Conservation (phyloP, 192 early-diverging fungal genomes). For the Backusella circina region DNA sequence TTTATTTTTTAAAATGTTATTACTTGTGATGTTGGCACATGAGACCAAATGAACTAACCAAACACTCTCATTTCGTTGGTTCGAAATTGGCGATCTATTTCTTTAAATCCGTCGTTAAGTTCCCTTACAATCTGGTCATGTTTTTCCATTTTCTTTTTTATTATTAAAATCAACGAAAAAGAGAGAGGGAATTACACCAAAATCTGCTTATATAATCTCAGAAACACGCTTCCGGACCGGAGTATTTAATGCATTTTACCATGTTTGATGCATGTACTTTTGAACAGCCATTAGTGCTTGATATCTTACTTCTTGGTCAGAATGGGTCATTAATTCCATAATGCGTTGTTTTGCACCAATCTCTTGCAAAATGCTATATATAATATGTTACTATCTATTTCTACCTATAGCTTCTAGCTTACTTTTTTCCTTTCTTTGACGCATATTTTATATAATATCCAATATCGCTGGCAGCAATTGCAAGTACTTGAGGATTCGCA, state of each 20-base stretch:
- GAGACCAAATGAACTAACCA: not conserved
- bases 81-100: conserved; percentile 11
- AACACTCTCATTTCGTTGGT: conserved; percentile 24
- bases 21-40: not conserved
- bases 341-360: conserved; percentile 90
- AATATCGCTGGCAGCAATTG: conserved; percentile 91
- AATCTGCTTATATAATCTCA: not conserved
- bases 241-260: conserved; percentile 31
- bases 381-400: not conserved
- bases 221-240: not conserved
- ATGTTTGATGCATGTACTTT: conserved; percentile 70
- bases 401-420: conserved; percentile 3
- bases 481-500: conserved; percentile 59
- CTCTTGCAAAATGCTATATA: conserved; percentile 69
- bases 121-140: conserved; percentile 4
- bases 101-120: conserved; percentile 4
- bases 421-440: conserved; percentile 79
- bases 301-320: conserved; percentile 90
- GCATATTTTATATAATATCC: conserved; percentile 91
- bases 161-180: not conserved
- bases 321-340: conserved; percentile 95
- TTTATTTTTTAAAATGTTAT: not conserved
- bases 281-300: conserved; percentile 89
- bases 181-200: not conserved
- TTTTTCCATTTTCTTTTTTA: conserved; percentile 10